Percentiles rank a stretch among this genome's conserved stretches.
phyloP scores from a whole-genome alignment of 2,329 filamentous ascomycete species.

The Talaromyces sp. region DNA sequence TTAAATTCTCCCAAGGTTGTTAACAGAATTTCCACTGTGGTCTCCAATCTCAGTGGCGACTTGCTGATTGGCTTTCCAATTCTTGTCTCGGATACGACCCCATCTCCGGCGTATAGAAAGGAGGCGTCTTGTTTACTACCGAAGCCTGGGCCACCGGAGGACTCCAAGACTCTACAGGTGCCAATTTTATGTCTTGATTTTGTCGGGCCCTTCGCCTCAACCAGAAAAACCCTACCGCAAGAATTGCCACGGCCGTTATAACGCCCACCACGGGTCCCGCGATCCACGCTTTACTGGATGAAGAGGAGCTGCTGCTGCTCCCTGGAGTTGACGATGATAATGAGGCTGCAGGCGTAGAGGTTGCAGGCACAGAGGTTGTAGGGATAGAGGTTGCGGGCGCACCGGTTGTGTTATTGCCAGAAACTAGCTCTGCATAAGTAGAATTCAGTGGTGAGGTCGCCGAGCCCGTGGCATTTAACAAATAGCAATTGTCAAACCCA shows the following conservation, averaged over 20 bases:
- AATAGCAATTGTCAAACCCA: conserved; percentile 8
- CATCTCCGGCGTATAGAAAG: too few relatives aligned
- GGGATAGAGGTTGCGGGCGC: too few relatives aligned
- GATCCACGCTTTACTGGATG: conserved; percentile 3
- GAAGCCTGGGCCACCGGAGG: too few relatives aligned
- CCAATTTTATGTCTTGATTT: too few relatives aligned
- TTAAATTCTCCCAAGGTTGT: too few relatives aligned
- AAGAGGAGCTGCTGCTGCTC: background rate
- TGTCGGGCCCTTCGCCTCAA: background rate
- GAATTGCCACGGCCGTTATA: background rate
- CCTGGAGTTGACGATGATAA: background rate
- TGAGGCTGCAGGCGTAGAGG: background rate
- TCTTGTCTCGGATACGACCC: too few relatives aligned
- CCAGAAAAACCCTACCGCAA: background rate
- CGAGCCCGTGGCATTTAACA: background rate
- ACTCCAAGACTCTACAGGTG: too few relatives aligned
- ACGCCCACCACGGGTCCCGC: conserved; percentile 2
- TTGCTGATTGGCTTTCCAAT: too few relatives aligned
- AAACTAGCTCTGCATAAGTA: conserved; percentile 2
- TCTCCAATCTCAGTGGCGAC: too few relatives aligned
- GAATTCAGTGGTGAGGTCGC: background rate
- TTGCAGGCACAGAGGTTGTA: too few relatives aligned
- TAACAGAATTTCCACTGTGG: too few relatives aligned
- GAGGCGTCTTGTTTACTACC: too few relatives aligned
- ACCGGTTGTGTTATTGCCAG: background rate